Evolutionary conservation across 2,329 filamentous ascomycete genomes (phyloP).

Genomic region (Trichoderma simmonsii): DNA sequence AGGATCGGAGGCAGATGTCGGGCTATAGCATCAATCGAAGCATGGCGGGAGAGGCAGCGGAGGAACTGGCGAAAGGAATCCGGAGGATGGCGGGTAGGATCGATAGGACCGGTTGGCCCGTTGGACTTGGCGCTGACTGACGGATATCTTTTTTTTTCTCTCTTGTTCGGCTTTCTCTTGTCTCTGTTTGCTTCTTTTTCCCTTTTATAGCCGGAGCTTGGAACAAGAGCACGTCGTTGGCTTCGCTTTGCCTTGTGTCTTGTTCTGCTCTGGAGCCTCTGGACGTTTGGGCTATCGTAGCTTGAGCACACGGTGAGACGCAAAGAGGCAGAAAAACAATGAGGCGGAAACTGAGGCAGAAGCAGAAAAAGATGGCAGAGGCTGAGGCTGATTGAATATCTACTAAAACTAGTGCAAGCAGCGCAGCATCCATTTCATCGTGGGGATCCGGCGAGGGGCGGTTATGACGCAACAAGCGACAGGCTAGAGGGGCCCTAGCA

Average conservation of each 20-base stretch:
- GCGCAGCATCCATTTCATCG: conserved; percentile 3
- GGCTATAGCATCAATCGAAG: conserved; percentile 17
- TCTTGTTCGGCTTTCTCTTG: not conserved
- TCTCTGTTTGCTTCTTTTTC: not conserved
- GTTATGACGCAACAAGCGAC: conserved; percentile 21
- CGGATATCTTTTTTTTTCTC: not conserved
- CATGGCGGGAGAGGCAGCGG: conserved; percentile 7
- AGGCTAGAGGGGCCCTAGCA: conserved; percentile 4
- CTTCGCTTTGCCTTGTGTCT: not conserved
- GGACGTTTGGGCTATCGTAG: not conserved
- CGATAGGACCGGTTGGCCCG: not conserved
- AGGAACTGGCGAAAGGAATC: not conserved
- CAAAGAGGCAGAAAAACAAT: not conserved
- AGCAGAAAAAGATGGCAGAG: not conserved
- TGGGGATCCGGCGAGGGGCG: conserved; percentile 20
- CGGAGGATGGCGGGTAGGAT: not conserved
- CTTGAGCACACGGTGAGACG: not conserved
- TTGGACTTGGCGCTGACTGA: conserved; percentile 9
- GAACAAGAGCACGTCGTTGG: not conserved
- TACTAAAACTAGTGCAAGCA: not conserved
- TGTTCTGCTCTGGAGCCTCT: not conserved
- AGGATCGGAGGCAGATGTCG: not conserved
- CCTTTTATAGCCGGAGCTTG: not conserved
- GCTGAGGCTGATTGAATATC: conserved; percentile 13
- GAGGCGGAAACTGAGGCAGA: not conserved